Evolutionary conservation across 805 yeast species (phyloP), one percentile per base, ranked within the genome.

Genomic region (Starmerella stellata): DNA sequence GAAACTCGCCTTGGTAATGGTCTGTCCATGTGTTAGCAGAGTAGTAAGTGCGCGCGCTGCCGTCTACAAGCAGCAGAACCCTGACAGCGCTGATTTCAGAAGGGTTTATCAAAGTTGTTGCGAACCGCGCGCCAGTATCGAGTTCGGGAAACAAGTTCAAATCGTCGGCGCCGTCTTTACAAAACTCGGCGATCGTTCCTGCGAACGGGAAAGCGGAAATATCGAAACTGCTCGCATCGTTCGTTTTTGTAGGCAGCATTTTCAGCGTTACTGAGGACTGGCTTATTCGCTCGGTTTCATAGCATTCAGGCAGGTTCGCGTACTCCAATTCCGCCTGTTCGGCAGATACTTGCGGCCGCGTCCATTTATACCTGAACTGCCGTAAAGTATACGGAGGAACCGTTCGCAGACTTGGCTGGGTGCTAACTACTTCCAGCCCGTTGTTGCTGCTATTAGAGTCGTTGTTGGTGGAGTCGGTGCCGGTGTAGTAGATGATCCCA

Each of bases 151-250:
- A 5, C 5, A 38, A 17, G n/a, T n/a, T n/a, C 14, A 44, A 20
- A n/a, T 44, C 43, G 33, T 39, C 41, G 5, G 39, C 14, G 30
- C 36, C 34, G 13, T 40, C 41, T 16, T 29, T 52, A 5, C 35
- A 21, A 21, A 13, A 23, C n/a, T n/a, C 17, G 5, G 42, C 25
- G 15, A 35, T 4, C 20, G 21, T 25, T 18, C 38, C 33, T 16
- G 23, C 21, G n/a, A 40, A 20, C 2, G 44, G 7, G 5, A 43
- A 25, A 15, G 30, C 3, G 17, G 21, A 23, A 20, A 40, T 24
- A 11, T 40, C 39, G 40, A 41, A 43, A 7, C 42, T 30, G 32
- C 32, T 29, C 7, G 7, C 19, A 13, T 29, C 32, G 19, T 5
- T 15, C 19, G 16, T 17, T 8, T 13, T 29, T n/a, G n/a, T n/a